Percentiles rank a stretch among this genome's conserved stretches.
phyloP scores from a whole-genome alignment of 495 filamentous ascomycete species.

The Friedmanniomyces simplex region DNA sequence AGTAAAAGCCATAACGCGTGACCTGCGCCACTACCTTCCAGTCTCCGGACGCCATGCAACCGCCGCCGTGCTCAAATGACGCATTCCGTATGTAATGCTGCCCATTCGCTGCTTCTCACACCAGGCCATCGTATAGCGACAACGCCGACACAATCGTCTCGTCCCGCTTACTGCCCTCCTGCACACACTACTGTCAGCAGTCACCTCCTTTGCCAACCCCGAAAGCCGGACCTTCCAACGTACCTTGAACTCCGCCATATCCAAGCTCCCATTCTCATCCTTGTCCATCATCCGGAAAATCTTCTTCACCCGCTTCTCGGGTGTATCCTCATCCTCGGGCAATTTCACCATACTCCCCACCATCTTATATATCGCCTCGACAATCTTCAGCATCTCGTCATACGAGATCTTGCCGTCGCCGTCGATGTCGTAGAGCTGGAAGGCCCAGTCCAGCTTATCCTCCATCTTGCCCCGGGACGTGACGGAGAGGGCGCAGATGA shows the following conservation, averaged over 20 bases:
- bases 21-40: neutral
- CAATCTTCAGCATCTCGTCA: slow-evolving; percentile 96
- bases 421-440: slow-evolving; percentile 98
- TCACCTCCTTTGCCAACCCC: neutral
- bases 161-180: slow-evolving; percentile 90
- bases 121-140: slow-evolving; percentile 90
- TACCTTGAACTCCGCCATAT: slow-evolving; percentile 89
- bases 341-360: slow-evolving; percentile 99
- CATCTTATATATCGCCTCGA: slow-evolving; percentile 99
- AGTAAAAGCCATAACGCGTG: neutral
- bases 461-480: slow-evolving; percentile 97
- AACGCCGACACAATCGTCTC: slow-evolving; percentile 98
- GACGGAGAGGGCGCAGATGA: slow-evolving; percentile 96
- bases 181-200: neutral
- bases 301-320: slow-evolving; percentile 94
- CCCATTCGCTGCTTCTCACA: slow-evolving; percentile 36
- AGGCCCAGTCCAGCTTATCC: slow-evolving; percentile 98
- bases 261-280: slow-evolving; percentile 88
- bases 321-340: slow-evolving; percentile 96
- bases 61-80: neutral
- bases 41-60: neutral
- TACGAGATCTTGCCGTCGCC: slow-evolving; percentile 98
- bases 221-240: neutral
- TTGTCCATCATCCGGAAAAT: slow-evolving; percentile 99
- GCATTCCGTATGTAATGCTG: neutral